A percentile compares a stretch with the other conserved stretches of the same genome.
Evolutionary conservation across 1,139 yeast genomes (phyloP).

Genomic region (Saccharomyces pastorianus): DNA sequence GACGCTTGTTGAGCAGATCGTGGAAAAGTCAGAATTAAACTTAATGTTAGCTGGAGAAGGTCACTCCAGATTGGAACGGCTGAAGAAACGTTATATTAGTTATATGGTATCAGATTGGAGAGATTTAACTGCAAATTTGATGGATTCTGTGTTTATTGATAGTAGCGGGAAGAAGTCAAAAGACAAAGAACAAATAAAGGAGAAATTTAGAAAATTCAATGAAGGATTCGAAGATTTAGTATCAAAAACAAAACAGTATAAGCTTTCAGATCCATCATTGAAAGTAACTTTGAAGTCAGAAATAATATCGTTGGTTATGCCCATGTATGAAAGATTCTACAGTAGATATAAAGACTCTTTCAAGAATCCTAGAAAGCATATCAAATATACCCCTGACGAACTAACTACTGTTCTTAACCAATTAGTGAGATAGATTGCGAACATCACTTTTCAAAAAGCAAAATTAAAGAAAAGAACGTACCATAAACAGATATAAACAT

Average conservation of each 20-base stretch:
- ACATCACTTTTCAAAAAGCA: not conserved
- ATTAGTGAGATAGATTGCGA: constrained; percentile 24
- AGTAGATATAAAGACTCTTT: constrained; percentile 30
- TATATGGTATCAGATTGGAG: constrained; percentile 81
- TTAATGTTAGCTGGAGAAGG: constrained; percentile 54
- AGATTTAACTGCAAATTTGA: constrained; percentile 61
- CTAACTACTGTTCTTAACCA: constrained; percentile 26
- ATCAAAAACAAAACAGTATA: constrained; percentile 53
- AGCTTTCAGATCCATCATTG: constrained; percentile 58
- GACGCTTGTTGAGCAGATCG: constrained; percentile 64
- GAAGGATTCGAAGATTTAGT: constrained; percentile 73
- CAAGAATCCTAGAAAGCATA: constrained; percentile 33
- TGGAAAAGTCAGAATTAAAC: constrained; percentile 52
- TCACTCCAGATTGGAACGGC: constrained; percentile 52
- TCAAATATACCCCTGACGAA: constrained; percentile 36
- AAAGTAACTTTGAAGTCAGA: constrained; percentile 36
- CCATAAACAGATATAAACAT: not conserved
- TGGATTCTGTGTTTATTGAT: constrained; percentile 58
- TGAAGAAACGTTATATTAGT: constrained; percentile 69
- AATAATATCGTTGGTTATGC: constrained; percentile 53
- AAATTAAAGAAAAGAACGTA: not conserved
- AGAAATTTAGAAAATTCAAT: constrained; percentile 74
- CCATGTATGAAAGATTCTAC: constrained; percentile 77
- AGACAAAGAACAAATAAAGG: constrained; percentile 79
- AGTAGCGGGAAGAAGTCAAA: constrained; percentile 46